Evolutionary conservation across 2,329 filamentous ascomycete genomes (phyloP).

Genomic region (Fusarium sp.): DNA sequence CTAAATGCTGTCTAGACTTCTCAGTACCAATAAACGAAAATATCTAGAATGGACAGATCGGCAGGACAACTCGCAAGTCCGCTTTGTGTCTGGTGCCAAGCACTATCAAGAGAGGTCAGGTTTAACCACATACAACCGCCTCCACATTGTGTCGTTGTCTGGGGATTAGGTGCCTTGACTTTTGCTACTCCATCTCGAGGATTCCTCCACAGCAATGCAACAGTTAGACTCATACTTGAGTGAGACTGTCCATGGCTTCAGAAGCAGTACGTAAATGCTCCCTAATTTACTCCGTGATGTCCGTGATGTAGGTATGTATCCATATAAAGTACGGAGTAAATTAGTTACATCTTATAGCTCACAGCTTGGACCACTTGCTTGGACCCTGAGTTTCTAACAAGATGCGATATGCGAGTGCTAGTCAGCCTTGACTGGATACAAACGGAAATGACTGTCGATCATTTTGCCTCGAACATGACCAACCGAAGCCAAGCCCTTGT

Average conservation of each 20-base stretch:
- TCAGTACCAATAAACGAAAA: neutral
- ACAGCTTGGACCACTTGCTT: conserved; percentile 30
- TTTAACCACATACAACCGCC: neutral
- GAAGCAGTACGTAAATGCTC: conserved; percentile 16
- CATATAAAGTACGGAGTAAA: neutral
- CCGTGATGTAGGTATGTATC: neutral
- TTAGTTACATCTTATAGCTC: conserved; percentile 16
- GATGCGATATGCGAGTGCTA: conserved; percentile 19
- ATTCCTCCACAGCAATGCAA: neutral
- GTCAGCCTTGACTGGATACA: conserved; percentile 8
- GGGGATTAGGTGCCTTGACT: neutral
- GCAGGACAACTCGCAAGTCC: neutral
- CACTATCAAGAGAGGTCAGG: neutral
- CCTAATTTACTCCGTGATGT: neutral
- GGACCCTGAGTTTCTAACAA: conserved; percentile 30
- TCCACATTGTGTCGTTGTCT: neutral
- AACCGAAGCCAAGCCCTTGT: conserved; percentile 9
- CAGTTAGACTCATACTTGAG: neutral
- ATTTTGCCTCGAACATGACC: conserved; percentile 21
- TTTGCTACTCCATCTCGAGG: neutral
- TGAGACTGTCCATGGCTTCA: neutral
- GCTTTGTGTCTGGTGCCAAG: neutral
- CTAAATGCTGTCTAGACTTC: neutral
- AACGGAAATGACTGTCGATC: conserved; percentile 5
- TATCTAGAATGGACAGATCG: neutral